These are phyloP conservation scores for Hyaloperonospora brassicae DNA, from an alignment of 352 stramenopile genomes.

Conservation along the genomic window DNA sequence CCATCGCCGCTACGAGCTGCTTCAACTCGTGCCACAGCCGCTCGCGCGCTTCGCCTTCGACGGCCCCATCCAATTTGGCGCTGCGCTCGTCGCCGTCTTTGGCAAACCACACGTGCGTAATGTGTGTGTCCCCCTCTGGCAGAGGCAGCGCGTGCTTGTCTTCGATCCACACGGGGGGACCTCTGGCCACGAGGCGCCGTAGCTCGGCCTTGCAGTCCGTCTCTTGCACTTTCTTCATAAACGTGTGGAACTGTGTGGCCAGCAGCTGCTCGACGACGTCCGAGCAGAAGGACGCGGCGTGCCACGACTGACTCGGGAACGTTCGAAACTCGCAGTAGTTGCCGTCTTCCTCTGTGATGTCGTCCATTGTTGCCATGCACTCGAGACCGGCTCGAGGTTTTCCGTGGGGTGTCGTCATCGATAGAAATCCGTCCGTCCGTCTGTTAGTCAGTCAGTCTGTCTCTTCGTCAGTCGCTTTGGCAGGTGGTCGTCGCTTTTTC, in stretches of 20 bases:
- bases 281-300: constrained; percentile 65
- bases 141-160: constrained; percentile 89
- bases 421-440: no score
- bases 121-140: constrained; percentile 84
- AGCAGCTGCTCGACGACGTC: constrained; percentile 82
- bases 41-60: constrained; percentile 83
- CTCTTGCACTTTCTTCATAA: constrained; percentile 89
- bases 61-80: constrained; percentile 81
- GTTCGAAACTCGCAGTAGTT: constrained; percentile 92
- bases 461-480: no score
- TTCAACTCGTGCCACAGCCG: constrained; percentile 62
- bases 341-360: constrained; percentile 87
- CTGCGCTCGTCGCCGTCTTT: constrained; percentile 69
- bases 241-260: constrained; percentile 87
- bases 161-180: constrained; percentile 88
- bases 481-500: no score
- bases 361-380: constrained; percentile 92
- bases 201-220: constrained; percentile 93
- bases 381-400: constrained; percentile 81
- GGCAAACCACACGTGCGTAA: constrained; percentile 87
- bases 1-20: constrained; percentile 66
- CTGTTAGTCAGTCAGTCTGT: no score
- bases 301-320: constrained; percentile 82
- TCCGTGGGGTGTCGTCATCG: constrained; percentile 45
- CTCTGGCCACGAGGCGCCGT: constrained; percentile 82